Evolutionary conservation across 2,329 filamentous ascomycete genomes (phyloP).

Genomic region (Phialocephala sp.): DNA sequence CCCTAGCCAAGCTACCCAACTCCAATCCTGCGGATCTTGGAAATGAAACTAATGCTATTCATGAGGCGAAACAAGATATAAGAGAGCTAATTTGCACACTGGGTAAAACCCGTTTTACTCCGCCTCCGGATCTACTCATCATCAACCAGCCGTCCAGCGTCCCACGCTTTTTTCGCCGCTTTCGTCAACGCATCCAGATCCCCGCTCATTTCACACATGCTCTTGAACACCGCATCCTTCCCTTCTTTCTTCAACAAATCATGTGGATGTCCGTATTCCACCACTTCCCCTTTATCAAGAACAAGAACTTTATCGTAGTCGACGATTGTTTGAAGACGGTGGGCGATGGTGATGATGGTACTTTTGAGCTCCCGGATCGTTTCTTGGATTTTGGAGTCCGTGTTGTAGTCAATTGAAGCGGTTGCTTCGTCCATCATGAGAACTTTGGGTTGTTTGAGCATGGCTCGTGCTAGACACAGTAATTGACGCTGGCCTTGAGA

Average conservation of each 20-base stretch:
- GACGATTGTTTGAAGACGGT: conserved; percentile 93
- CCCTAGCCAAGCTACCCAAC: neutral
- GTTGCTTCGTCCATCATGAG: conserved; percentile 99
- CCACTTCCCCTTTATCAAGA: conserved; percentile 83
- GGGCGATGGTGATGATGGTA: conserved; percentile 96
- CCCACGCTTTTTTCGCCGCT: conserved; percentile 56
- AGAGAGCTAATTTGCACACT: conserved; percentile 11
- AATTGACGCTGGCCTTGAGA: conserved; percentile 97
- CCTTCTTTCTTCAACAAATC: conserved; percentile 72
- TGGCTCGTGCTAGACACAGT: conserved; percentile 87
- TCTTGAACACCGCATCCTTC: conserved; percentile 55
- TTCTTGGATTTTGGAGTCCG: conserved; percentile 93
- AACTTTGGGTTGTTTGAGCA: conserved; percentile 89
- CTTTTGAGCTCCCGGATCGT: conserved; percentile 92
- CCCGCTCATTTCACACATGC: conserved; percentile 73
- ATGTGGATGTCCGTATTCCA: conserved; percentile 91
- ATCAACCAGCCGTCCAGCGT: conserved; percentile 48
- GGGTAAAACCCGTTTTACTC: conserved; percentile 6
- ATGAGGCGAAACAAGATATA: neutral
- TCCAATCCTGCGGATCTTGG: neutral
- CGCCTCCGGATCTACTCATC: conserved; percentile 35
- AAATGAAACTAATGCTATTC: neutral
- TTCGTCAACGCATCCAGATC: conserved; percentile 62
- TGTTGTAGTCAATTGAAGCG: conserved; percentile 95
- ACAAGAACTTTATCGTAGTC: conserved; percentile 98